A percentile compares a stretch with the other conserved stretches of the same genome.
phyloP scores from a whole-genome alignment of 495 filamentous ascomycete species.

The Neurospora sp. region DNA sequence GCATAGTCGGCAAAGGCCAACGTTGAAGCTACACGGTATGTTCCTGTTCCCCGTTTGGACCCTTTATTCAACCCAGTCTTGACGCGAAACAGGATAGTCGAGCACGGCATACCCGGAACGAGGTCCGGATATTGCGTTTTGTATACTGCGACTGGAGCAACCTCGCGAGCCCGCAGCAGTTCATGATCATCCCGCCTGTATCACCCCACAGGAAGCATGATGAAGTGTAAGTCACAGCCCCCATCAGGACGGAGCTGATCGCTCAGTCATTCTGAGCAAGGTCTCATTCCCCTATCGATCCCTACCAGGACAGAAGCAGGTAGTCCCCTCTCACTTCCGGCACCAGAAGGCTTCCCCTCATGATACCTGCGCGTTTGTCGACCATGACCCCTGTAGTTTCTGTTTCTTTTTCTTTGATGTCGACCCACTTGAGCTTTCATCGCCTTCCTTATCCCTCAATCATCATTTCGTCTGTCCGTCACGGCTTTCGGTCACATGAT shows the following conservation, averaged over 20 bases:
- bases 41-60: not conserved
- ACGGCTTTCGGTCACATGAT: not conserved
- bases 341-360: not conserved
- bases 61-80: conserved; percentile 5
- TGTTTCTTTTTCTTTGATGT: not conserved
- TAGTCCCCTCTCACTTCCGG: not conserved
- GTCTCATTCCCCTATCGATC: not conserved
- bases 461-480: not conserved
- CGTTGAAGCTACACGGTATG: not conserved
- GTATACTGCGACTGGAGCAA: not conserved
- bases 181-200: conserved; percentile 10
- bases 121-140: conserved; percentile 11
- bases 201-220: conserved; percentile 19
- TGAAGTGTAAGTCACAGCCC: conserved; percentile 22
- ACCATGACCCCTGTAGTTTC: not conserved
- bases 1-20: not conserved
- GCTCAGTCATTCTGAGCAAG: not conserved
- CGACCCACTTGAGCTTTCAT: not conserved
- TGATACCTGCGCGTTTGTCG: not conserved
- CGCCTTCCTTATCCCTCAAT: not conserved
- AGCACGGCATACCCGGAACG: conserved; percentile 9
- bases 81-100: not conserved
- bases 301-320: not conserved
- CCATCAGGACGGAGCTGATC: conserved; percentile 6
- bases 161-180: conserved; percentile 5